Evolutionary conservation across 83 land plant genomes (phyloP), one percentile per base, ranked within the genome.

Genomic region (Thuja plicata): DNA sequence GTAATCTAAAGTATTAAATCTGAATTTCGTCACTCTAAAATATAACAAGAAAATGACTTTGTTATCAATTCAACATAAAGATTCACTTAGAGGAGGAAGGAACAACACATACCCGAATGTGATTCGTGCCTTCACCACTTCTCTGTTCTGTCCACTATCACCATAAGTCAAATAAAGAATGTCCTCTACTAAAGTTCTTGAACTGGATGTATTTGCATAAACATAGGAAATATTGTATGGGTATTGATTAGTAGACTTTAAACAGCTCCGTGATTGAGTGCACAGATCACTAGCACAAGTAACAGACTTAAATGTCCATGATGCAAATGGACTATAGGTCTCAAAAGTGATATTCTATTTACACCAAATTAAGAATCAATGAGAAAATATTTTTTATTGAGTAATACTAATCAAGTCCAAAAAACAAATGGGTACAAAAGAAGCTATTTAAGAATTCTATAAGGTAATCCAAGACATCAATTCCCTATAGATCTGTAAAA

Each of bases 21-120:
- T n/a, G n/a, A n/a, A n/a, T n/a, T n/a, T n/a, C n/a, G n/a, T n/a
- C n/a, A n/a, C n/a, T n/a, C n/a, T n/a, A n/a, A n/a, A n/a, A n/a
- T n/a, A n/a, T n/a, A n/a, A n/a, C n/a, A n/a, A n/a, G n/a, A n/a
- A n/a, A n/a, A n/a, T n/a, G n/a, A n/a, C n/a, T n/a, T n/a, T n/a
- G n/a, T n/a, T n/a, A n/a, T n/a, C n/a, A n/a, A n/a, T n/a, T n/a
- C n/a, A n/a, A n/a, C n/a, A n/a, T n/a, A n/a, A n/a, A n/a, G n/a
- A n/a, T n/a, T n/a, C n/a, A n/a, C n/a, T n/a, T n/a, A n/a, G n/a
- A n/a, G n/a, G n/a, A n/a, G n/a, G n/a, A n/a, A n/a, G 17, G 82
- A 52, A 88, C n/a, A 38, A 21, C 27, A 73, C 91, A 84, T 88
- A 98, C 99, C 97, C 99, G 87, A 97, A 96, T n/a, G 92, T 91